Evolutionary conservation across 495 filamentous ascomycete species (phyloP), one percentile per base, ranked within the genome.

Genomic region (Penicillium nucicola): DNA sequence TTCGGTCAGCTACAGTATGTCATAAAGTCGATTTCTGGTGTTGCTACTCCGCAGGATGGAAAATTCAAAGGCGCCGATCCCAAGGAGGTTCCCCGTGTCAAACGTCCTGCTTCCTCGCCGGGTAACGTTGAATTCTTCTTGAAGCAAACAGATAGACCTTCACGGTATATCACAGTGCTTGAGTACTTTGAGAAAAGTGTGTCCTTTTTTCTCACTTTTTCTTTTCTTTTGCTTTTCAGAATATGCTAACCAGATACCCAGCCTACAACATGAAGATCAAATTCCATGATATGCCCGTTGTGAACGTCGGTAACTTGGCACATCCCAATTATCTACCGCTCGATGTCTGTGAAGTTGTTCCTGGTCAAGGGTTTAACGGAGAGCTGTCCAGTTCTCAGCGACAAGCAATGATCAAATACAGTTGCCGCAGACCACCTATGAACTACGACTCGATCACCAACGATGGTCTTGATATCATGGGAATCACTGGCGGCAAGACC

Each of bases 381-480:
- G 79, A 81, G 54, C 67, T 86, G 25, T 52, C 46, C 11, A 57
- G 66, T 0, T 53, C 62, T 0, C 84, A 88, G 55, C 83, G 81
- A 0, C 64, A 72, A 1, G 38, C 62, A 0, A 90, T 91, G 81
- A 80, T 88, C 32, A 58, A 56, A 2, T 85, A 89, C 58, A 83
- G 88, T 5, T 85, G 81, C 44, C 77, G 87, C 5, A 58, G 64
- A 1, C 85, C 88, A 0, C 71, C 67, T 1, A 64, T 71, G 20
- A 92, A 92, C 54, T 85, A 81, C 0, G 45, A 68, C 5, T 85
- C 83, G 0, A 84, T 93, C 53, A 68, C 73, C 0, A 67, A 58
- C 0, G 62, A 76, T 8, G 87, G 81, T 4, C 69, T 71, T 1
- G 40, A 53, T 0, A 61, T 82, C 14, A 64, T 82, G 35, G 71